A percentile compares a stretch with the other conserved stretches of the same genome.
Conservation (phyloP, 176 grass and related monocot genomes). For the Rhynchospora tenuis region DNA sequence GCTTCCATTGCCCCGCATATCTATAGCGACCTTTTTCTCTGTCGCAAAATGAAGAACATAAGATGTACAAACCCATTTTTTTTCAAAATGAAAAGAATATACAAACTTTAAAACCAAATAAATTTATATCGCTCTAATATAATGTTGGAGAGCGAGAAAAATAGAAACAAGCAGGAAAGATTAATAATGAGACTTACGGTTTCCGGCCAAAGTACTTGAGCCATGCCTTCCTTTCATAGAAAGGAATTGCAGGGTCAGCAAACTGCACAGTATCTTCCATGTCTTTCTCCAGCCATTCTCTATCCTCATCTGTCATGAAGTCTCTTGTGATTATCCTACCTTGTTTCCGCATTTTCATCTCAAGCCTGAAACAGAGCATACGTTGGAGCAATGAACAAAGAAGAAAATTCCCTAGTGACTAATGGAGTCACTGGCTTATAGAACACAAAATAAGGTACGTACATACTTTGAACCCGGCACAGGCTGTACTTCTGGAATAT, state of each 20-base stretch:
- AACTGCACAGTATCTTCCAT: constrained; percentile 25
- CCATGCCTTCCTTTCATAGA: neutral
- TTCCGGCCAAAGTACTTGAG: too few species aligned
- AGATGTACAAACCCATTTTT: too few species aligned
- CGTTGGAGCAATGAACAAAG: too few species aligned
- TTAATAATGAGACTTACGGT: too few species aligned
- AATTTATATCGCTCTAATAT: too few species aligned
- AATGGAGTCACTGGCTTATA: too few species aligned
- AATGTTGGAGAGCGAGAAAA: too few species aligned
- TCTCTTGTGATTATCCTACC: constrained; percentile 33
- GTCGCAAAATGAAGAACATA: constrained; percentile 3
- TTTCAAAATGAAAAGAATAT: too few species aligned
- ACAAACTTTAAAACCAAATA: too few species aligned
- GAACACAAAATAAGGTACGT: neutral
- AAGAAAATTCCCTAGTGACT: too few species aligned
- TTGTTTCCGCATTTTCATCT: constrained; percentile 34
- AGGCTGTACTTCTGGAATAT: constrained; percentile 30
- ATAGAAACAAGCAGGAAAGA: too few species aligned
- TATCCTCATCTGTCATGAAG: constrained; percentile 35
- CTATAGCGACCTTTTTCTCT: constrained; percentile 36
- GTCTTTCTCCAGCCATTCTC: constrained; percentile 33
- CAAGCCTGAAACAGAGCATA: constrained; percentile 1
- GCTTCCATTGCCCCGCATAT: constrained; percentile 39
- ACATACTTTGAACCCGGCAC: constrained; percentile 35
- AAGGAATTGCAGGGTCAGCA: constrained; percentile 27